These are phyloP conservation scores for Stachybotrys chlorohalonatus DNA, from an alignment of 2,329 filamentous ascomycete species.

Conservation along the genomic window DNA sequence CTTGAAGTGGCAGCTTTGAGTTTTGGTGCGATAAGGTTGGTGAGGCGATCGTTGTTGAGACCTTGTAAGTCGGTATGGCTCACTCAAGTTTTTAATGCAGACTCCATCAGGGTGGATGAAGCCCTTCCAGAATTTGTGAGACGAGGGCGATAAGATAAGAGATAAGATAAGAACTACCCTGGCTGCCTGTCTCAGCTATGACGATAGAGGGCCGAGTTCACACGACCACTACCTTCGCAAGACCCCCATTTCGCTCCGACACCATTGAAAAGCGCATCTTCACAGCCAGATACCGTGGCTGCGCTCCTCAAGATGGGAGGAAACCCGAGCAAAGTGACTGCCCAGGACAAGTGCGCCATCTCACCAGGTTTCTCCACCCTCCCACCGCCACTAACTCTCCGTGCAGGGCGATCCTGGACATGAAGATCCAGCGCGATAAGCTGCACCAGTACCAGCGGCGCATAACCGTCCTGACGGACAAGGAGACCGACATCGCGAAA, in stretches of 20 bases:
- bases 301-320: constrained; percentile 39
- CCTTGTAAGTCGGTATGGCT: no score
- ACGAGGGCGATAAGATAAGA: background rate
- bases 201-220: background rate
- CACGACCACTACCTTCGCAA: background rate
- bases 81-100: no score
- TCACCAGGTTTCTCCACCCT: constrained; percentile 4
- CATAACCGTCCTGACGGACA: constrained; percentile 75
- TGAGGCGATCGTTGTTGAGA: no score
- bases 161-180: background rate
- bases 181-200: background rate
- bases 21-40: no score
- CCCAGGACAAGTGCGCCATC: constrained; percentile 68
- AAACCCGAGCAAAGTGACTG: constrained; percentile 48
- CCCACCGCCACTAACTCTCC: background rate
- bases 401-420: constrained; percentile 83
- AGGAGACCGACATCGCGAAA: constrained; percentile 78
- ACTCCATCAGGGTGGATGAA: no score
- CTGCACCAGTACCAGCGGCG: constrained; percentile 92
- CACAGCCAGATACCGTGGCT: background rate
- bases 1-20: no score
- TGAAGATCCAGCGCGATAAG: constrained; percentile 96
- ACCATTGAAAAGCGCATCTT: background rate
- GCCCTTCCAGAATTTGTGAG: no score
- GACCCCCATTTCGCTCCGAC: background rate